Base-by-base conservation (phyloP, 1,284 basidiomycete genomes). In the Entoloma clypeatum region DNA sequence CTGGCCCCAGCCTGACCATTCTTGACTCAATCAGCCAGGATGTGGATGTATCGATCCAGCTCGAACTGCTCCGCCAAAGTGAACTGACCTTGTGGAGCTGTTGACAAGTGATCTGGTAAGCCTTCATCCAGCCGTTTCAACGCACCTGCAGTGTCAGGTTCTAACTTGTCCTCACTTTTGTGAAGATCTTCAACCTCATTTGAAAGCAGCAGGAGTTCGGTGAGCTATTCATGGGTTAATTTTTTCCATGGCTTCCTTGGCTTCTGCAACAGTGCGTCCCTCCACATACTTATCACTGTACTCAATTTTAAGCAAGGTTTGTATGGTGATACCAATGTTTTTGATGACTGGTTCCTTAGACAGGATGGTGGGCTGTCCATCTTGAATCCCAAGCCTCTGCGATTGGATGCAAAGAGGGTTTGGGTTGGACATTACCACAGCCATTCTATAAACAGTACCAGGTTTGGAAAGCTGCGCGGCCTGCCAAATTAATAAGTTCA, bases 331-430 rank as follows among this genome's bases (percentile, higher is more conserved):
- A 6, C 43, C 43, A 19, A 50, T 29, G 10, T 31, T 40, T 17
- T 45, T 19, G 13, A 43, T 36, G 8, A 48, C 13, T 24, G 33
- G 32, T 13, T 22, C 17, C 25, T 37, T 28, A 5, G n/a, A 10
- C 24, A 28, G 39, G 9, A 41, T 23, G 16, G 21, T 4, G 14
- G 28, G 31, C 14, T 40, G 19, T 7, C 42, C 42, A n/a, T 33
- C 31, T 2, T 21, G 6, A 14, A 19, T 19, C 18, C 24, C 25
- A 32, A 49, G 19, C 16, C 36, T 25, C 17, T 48, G 24, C 4
- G 43, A 41, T 21, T 29, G 34, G 11, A 52, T 25, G 1, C 22
- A 30, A 2, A 50, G 43, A n/a, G 49, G 45, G 33, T 53, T 54
- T 18, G 41, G 40, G 21, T 43, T 40, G n/a, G 36, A 28, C 11